Evolutionary conservation across 2,329 filamentous ascomycete species (phyloP), one percentile per base, ranked within the genome.

Genomic region (Knufia fluminis): DNA sequence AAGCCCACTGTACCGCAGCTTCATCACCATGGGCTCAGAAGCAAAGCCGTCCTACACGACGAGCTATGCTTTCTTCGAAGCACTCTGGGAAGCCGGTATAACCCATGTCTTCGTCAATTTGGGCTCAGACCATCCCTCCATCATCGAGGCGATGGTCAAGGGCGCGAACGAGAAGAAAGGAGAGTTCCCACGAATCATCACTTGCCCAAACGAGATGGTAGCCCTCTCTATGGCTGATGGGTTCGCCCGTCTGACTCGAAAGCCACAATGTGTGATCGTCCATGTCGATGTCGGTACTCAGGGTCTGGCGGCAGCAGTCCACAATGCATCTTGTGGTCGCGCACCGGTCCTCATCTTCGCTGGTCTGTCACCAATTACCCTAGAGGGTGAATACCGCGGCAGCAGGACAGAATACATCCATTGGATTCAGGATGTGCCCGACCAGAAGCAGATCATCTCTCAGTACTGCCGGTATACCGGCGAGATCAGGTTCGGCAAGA

Each of bases 381-480:
- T 83, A 24, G 84, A 89, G 59, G 86, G 86, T 14, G 86, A 91
- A 66, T 79, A 85, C 68, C 76, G 82, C 1, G 86, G 86, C 10
- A 82, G 77, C n/a, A 74, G 86, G 48, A 89, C 85, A 1, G 86
- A 91, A 66, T 90, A 86, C 63, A 90, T 89, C 57, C 86, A 91
- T 64, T 91, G 86, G 85, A 83, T 90, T 26, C 86, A 91, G 60
- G 85, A 91, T 65, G 83, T 89, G 2, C 85, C 83, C 0, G 85
- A 91, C 60, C 86, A 91, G 64, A 86, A 84, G 64, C 77, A 81
- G 59, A 90, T 94, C 52, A 71, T 94, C 2, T 72, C 78, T 0
- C 88, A 94, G 68, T 94, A 94, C 66, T 94, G 89, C 64, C 78
- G 88, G 8, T 94, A 92, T 61, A 71, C 82, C 0, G 86, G 76